Base-by-base conservation (phyloP, 352 stramenopile species). In the Phytophthora hybrid region DNA sequence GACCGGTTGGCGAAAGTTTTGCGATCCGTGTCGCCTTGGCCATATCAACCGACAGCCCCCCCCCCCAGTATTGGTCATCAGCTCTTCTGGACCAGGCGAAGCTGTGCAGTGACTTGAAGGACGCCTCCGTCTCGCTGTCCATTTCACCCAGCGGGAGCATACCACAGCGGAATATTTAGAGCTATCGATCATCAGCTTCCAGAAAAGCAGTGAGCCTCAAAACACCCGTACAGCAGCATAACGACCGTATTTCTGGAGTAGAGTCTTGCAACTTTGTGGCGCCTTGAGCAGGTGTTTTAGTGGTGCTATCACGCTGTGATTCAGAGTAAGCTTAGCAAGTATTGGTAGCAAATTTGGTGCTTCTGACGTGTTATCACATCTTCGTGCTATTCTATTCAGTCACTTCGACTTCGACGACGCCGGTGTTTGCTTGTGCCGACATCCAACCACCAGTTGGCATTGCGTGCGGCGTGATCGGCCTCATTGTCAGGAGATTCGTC, bases 361-460 rank as follows among this genome's bases (percentile, higher is more conserved):
- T 19, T 51, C 18, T 21, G 44, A 51, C 18, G 7, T 46, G 16
- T n/a, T 51, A 2, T 13, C 13, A 23, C 44, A 51, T 11, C 18
- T 51, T 51, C 3, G 44, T 0, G 44, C 44, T 21, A 13, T 13
- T 49, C 9, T 31, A 46, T 44, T 74, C 21, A 63, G 29, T 37
- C 31, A 54, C 65, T 39, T 39, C 56, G 56, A 49, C 41, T 65
- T 69, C 23, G 41, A 39, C 71, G 60, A 31, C 66, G 39, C n/a
- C 44, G 32, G 18, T 37, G 57, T 37, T 76, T 73, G 2, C 2
- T 69, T 13, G 59, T 10, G 0, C 31, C 44, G 5, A 71, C 49
- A 59, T 77, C 73, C 2, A 80, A 21, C 69, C 73, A 75, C 73
- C 73, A 80, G 29, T 80, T 80, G 5, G 73, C 59, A 26, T 70